phyloP scores from a whole-genome alignment of 176 grass and related monocot genomes.

The Saccharum spontaneum region DNA sequence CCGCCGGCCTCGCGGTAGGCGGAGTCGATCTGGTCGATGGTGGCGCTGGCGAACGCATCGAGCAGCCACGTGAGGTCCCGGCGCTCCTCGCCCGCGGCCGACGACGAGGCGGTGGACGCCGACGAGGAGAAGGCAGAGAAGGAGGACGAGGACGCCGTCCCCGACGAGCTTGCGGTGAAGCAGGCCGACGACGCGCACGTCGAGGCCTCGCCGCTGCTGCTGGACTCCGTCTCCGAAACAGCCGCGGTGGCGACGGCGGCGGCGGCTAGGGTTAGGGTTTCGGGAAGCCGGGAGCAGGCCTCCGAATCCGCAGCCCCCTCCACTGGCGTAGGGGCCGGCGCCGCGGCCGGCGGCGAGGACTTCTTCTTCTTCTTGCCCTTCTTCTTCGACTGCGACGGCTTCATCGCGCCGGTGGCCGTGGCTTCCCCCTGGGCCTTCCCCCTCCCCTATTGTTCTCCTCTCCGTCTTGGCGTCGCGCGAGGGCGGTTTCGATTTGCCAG shows the following conservation, averaged over 20 bases:
- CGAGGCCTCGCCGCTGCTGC: constrained; percentile 32
- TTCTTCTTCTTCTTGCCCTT: constrained; percentile 53
- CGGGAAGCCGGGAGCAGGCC: not conserved
- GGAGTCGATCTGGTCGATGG: constrained; percentile 71
- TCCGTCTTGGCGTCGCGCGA: constrained; percentile 13
- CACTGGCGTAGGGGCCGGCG: not conserved
- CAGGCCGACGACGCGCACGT: constrained; percentile 17
- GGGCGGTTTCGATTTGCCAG: not conserved
- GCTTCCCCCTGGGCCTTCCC: not conserved
- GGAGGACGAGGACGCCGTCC: constrained; percentile 25
- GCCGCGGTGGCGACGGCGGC: not conserved
- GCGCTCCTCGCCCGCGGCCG: constrained; percentile 36
- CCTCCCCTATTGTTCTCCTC: not conserved
- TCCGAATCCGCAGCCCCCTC: not conserved
- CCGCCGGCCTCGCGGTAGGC: constrained; percentile 57
- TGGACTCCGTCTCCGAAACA: constrained; percentile 36
- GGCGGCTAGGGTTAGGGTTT: constrained; percentile 35
- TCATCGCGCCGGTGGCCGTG: constrained; percentile 44
- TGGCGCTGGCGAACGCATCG: constrained; percentile 58
- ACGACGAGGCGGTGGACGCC: constrained; percentile 32
- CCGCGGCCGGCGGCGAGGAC: constrained; percentile 6
- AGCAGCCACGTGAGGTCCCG: constrained; percentile 66
- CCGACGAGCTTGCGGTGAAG: constrained; percentile 38
- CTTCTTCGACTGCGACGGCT: constrained; percentile 40
- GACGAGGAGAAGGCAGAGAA: constrained; percentile 39